A percentile compares a stretch with the other conserved stretches of the same genome.
phyloP scores from a whole-genome alignment of 73 alveolate genomes.

The Blepharisma stoltei region DNA sequence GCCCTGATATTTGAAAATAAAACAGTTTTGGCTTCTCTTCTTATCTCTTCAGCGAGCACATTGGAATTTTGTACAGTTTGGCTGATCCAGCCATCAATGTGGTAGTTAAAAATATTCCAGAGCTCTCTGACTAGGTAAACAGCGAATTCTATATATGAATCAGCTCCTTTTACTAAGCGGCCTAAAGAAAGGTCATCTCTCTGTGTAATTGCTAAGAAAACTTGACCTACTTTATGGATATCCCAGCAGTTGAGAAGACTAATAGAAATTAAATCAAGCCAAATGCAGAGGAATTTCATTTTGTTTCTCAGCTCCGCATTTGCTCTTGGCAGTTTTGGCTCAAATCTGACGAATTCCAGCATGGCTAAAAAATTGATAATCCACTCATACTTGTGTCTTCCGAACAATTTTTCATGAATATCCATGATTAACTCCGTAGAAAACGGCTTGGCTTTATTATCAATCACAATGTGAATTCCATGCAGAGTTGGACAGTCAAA shows the following conservation, averaged over 20 bases:
- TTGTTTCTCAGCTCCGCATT: constrained; percentile 43
- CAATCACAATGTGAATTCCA: constrained; percentile 39
- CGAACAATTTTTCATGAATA: constrained; percentile 38
- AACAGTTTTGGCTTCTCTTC: not conserved
- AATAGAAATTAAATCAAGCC: constrained; percentile 47
- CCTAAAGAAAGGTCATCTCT: constrained; percentile 3
- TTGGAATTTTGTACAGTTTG: constrained; percentile 25
- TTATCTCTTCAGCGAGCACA: not conserved
- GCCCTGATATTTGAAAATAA: not conserved
- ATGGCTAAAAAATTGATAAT: constrained; percentile 44
- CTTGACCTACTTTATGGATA: constrained; percentile 24
- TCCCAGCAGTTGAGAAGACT: constrained; percentile 43
- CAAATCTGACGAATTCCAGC: constrained; percentile 40
- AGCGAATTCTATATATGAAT: constrained; percentile 32
- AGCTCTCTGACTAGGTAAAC: constrained; percentile 40
- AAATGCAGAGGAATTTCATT: constrained; percentile 51
- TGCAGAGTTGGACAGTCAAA: constrained; percentile 45
- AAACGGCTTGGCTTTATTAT: constrained; percentile 7
- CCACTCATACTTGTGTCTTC: constrained; percentile 63
- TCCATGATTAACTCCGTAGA: not conserved
- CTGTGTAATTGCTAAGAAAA: constrained; percentile 29
- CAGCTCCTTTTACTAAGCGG: constrained; percentile 32
- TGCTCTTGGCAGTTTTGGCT: constrained; percentile 33
- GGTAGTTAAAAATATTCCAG: constrained; percentile 36
- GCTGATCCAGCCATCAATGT: constrained; percentile 40